Evolutionary conservation across 495 filamentous ascomycete species (phyloP), one percentile per base, ranked within the genome.

Genomic region (Talaromyces adpressus): DNA sequence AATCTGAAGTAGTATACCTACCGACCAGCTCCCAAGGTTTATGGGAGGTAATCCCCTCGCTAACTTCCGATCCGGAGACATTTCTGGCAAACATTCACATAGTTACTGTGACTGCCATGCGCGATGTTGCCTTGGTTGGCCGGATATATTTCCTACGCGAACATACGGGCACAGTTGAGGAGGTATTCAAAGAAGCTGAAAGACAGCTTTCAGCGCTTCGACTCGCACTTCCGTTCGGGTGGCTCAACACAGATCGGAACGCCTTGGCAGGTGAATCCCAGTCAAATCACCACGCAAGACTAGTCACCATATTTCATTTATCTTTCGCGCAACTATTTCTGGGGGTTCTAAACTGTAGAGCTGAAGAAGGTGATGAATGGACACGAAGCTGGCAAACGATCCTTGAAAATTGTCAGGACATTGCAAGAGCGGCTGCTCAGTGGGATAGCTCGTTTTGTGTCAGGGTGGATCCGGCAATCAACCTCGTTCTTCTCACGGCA

Each of bases 391-490:
- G 66, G 68, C 68, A 68, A 29, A 57, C 25, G 29, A 45, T 68
- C 23, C 66, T 70, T 11, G 64, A 63, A 23, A 60, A 58, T 1
- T 65, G 64, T 45, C 66, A 65, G 41, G 64, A 68, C 32, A 65
- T 70, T 27, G 60, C 64, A n/a, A 18, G 49, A 8, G 8, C 64
- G 14, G 56, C 64, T n/a, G 60, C 25, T 2, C 66, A 70, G 52
- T 70, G 66, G 66, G 58, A 70, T 57, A 65, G 62, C 57, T 30
- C 62, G 16, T 67, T 66, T 59, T 66, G 60, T 45, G 22, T 68
- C 4, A 63, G 6, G 8, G 68, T 68, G 2, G 68, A 70, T 41
- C 68, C 68, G 23, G 68, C 66, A 6, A 70, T 68, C 23, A 30
- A 52, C 1, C 65, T 70, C 7, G 68, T 45, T 34, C 45, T 67